Evolutionary conservation across 2,329 filamentous ascomycete species (phyloP), one percentile per base, ranked within the genome.

Genomic region (Ustulina deusta): DNA sequence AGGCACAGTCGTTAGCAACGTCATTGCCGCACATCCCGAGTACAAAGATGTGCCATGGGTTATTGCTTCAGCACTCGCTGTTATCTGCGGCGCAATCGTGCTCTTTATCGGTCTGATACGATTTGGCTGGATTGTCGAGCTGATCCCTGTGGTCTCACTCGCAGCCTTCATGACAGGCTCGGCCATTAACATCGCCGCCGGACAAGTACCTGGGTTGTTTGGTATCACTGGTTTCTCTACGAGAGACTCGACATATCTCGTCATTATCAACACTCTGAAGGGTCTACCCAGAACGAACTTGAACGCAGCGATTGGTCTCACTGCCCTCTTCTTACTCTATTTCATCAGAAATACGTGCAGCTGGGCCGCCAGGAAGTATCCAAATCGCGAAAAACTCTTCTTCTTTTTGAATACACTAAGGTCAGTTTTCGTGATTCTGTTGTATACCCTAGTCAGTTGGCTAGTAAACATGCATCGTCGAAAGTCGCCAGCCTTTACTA

Each of bases 141-240:
- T 97, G 75, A 97, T 98, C 74, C 93, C 96, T 1, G 88, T 97
- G 63, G 90, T 93, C 1, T 93, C 94, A 0, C 93, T 98, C 61
- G 94, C 93, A 0, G 94, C 96, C 2, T 98, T 97, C 83, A 97
- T 98, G 92, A 98, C 96, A 0, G 95, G 95, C 2, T 97, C 95
- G 5, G 94, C 95, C 61, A 87, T 99, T 79, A 97, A 88, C 74
- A 98, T 99, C 76, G 90, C 88, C 17, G 87, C 89, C 27, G 94
- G 96, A 38, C 96, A 99, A 79, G 85, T 97, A 5, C 91, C 93
- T 1, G 86, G 87, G 1, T 82, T 98, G 79, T 87, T 99, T 82
- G 96, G 96, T 6, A 90, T 97, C 76, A 85, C 84, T 0, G 87
- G 87, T 25, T 89, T 96, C 79, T 88, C 90, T 70, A 97, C 89